Evolutionary conservation across 2,329 filamentous ascomycete genomes (phyloP), one percentile per base, ranked within the genome.

Genomic region (Neofusicoccum ribis): DNA sequence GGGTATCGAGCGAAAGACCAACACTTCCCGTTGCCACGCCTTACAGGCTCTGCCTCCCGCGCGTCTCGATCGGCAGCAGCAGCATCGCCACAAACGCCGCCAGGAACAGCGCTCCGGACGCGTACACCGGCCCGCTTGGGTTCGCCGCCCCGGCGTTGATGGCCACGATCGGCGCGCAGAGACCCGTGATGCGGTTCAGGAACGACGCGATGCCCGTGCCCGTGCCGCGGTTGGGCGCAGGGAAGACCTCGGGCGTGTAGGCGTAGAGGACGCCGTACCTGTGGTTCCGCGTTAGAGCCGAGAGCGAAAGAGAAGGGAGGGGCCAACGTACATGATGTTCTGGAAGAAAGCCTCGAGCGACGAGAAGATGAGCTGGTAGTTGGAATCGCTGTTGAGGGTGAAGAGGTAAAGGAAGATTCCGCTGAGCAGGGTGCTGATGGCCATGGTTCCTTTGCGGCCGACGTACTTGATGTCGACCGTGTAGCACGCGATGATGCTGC

Each of bases 171-270:
- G 90, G 90, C 0, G 90, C 90, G 70, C 88, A 81, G 11, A 92
- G 79, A 5, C 90, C 90, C 5, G 86, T 85, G 46, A 89, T 73
- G 43, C 90, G 82, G 74, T 92, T 92, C 67, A 92, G 76, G 72
- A 91, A 90, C 72, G 87, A 90, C 23, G 88, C 86, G 54, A 92
- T 88, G 47, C 90, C 90, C 0, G 87, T 90, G 5, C 89, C 90
- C 0, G 89, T 90, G 5, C 90, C 90, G 37, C 90, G 82, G 23
- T 89, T 86, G 0, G 89, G 88, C 0, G 89, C 88, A 0, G 90
- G 89, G 77, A 93, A 92, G 34, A 92, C 86, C 72, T 92, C 90
- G 0, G 90, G 90, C 0, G 90, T 92, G 73, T 91, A 92, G 7
- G 89, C 88, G 73, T 91, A 92, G 1, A 93, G 79, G 1, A 91